These are phyloP conservation scores for Rhizopus arrhizus DNA, from an alignment of 371 early-diverging fungal species.

Conservation along the genomic window DNA sequence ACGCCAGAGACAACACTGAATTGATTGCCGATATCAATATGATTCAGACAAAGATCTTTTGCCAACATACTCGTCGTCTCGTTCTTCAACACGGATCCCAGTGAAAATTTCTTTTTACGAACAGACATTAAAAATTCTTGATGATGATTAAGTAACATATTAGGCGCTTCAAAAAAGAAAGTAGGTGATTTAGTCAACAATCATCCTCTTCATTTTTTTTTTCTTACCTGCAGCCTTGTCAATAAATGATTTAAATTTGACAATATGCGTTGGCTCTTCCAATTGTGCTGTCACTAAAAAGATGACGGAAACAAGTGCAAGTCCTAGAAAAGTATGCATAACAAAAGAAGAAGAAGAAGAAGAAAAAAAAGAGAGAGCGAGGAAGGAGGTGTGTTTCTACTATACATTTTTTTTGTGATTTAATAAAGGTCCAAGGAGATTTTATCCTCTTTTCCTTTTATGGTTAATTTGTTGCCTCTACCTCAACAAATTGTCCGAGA, in stretches of 20 bases:
- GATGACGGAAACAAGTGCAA: neutral
- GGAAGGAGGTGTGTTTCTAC: no score
- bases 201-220: neutral
- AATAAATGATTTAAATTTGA: conserved; percentile 24
- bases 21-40: conserved; percentile 18
- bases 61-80: neutral
- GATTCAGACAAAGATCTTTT: conserved; percentile 18
- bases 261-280: conserved; percentile 29
- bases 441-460: neutral
- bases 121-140: conserved; percentile 20
- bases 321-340: neutral
- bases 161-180: conserved; percentile 5
- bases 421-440: conserved; percentile 8
- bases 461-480: neutral
- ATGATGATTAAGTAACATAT: conserved; percentile 19
- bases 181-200: neutral
- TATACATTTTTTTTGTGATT: neutral
- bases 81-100: neutral
- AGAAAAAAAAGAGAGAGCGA: neutral
- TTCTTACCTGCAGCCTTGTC: conserved; percentile 12
- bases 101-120: conserved; percentile 1
- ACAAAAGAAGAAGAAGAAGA: neutral
- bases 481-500: neutral
- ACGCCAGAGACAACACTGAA: conserved; percentile 26
- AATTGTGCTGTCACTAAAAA: conserved; percentile 9